These are phyloP conservation scores for Nemania sp. DNA, from an alignment of 2,329 filamentous ascomycete species.

Conservation along the genomic window DNA sequence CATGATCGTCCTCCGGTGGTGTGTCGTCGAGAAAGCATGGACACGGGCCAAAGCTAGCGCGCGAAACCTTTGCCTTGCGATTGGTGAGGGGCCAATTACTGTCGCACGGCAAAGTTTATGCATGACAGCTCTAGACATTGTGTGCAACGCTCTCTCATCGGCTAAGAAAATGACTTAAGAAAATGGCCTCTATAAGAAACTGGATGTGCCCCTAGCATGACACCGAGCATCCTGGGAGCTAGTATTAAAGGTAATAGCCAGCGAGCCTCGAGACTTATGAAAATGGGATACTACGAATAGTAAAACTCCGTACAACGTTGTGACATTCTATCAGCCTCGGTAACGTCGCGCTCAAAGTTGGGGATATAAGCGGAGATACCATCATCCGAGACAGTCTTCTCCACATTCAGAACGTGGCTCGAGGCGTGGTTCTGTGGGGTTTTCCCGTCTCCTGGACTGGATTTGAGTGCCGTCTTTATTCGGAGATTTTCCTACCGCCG, in stretches of 20 bases:
- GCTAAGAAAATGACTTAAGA: not conserved
- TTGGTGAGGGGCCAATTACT: not conserved
- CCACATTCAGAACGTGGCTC: conserved; percentile 3
- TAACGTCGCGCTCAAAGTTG: not conserved
- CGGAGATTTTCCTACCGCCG: too few relatives aligned
- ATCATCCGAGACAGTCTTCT: not conserved
- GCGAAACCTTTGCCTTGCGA: not conserved
- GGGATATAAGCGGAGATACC: conserved; percentile 17
- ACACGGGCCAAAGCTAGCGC: not conserved
- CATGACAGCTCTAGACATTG: conserved; percentile 22
- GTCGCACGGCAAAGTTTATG: conserved; percentile 5
- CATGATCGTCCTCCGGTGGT: conserved; percentile 59
- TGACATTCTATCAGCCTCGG: not conserved
- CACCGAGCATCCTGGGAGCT: too few relatives aligned
- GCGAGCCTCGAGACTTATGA: not conserved
- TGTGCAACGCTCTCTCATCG: not conserved
- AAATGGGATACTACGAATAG: not conserved
- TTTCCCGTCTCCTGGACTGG: not conserved
- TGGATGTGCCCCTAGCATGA: not conserved
- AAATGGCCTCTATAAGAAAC: too few relatives aligned
- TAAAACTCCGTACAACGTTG: too few relatives aligned
- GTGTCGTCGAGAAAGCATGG: conserved; percentile 44
- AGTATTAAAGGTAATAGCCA: not conserved
- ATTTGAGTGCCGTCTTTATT: not conserved
- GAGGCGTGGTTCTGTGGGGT: not conserved